These are phyloP conservation scores for Rhizopogon vulgaris DNA, from an alignment of 768 basidiomycete species.

Conservation along the genomic window DNA sequence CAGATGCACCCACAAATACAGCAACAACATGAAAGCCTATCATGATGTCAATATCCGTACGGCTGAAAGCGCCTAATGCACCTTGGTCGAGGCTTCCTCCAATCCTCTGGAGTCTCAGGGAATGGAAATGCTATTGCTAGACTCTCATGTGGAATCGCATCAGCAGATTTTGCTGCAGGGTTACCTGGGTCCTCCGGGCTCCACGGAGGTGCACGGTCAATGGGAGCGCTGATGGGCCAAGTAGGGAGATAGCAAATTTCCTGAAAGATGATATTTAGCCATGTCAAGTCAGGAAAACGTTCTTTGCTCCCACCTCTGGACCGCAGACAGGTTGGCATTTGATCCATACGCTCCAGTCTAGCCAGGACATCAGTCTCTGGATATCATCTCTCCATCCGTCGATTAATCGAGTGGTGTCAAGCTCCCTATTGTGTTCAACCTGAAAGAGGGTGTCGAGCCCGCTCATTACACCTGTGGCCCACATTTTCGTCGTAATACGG, in stretches of 20 bases:
- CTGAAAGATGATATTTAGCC: slow-evolving; percentile 2
- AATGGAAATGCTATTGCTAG: no score
- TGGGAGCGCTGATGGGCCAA: slow-evolving; percentile 10
- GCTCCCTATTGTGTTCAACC: background rate
- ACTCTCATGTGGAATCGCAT: background rate
- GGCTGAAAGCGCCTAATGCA: slow-evolving; percentile 11
- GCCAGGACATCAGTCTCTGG: slow-evolving; percentile 11
- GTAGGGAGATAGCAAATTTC: slow-evolving; percentile 22
- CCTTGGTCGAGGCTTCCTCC: slow-evolving; percentile 18
- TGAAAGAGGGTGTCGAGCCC: slow-evolving; percentile 1
- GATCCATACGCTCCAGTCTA: slow-evolving; percentile 18
- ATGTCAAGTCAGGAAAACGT: no score
- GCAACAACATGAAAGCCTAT: no score
- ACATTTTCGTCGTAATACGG: slow-evolving; percentile 13
- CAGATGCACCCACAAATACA: no score
- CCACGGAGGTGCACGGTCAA: background rate
- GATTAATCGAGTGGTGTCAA: background rate
- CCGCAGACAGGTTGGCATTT: slow-evolving; percentile 12
- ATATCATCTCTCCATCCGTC: slow-evolving; percentile 8
- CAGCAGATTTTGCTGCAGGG: background rate
- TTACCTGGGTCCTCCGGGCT: background rate
- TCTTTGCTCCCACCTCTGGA: slow-evolving; percentile 2
- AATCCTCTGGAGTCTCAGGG: slow-evolving; percentile 5
- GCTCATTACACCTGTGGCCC: slow-evolving; percentile 10
- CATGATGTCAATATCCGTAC: background rate